phyloP scores from a whole-genome alignment of 2,329 filamentous ascomycete species.

The Tothia fuscella region DNA sequence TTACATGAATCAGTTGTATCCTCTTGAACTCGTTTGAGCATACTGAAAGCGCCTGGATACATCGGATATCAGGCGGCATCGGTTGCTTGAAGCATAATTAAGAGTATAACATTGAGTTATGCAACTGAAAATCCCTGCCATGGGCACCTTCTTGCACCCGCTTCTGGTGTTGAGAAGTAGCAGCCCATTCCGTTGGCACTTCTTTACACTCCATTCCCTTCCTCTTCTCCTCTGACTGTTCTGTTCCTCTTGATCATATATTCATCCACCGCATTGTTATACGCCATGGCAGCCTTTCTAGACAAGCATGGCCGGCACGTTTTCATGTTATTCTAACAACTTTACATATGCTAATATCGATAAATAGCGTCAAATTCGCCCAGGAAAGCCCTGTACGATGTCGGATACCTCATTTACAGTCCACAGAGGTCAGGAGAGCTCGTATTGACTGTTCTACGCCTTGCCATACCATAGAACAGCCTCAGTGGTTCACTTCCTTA shows the following conservation, averaged over 20 bases:
- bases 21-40: no score
- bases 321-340: background rate
- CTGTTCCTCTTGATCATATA: background rate
- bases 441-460: no score
- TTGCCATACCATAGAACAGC: no score
- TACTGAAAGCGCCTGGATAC: no score
- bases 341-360: conserved; percentile 1
- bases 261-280: conserved; percentile 2
- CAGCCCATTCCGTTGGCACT: background rate
- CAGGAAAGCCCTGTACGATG: background rate
- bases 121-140: no score
- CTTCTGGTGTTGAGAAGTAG: background rate
- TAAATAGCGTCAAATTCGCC: background rate
- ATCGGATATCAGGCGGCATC: no score
- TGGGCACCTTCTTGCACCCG: no score
- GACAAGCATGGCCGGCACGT: conserved; percentile 9
- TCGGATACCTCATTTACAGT: background rate
- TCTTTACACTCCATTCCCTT: no score
- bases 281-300: background rate
- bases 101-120: no score
- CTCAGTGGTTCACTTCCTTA: no score
- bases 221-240: conserved; percentile 1
- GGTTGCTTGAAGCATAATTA: no score
- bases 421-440: background rate
- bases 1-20: no score